A percentile compares a stretch with the other conserved stretches of the same genome.
These are phyloP conservation scores for Paraphoma sp. DNA, from an alignment of 2,329 filamentous ascomycete genomes.

Conservation along the genomic window DNA sequence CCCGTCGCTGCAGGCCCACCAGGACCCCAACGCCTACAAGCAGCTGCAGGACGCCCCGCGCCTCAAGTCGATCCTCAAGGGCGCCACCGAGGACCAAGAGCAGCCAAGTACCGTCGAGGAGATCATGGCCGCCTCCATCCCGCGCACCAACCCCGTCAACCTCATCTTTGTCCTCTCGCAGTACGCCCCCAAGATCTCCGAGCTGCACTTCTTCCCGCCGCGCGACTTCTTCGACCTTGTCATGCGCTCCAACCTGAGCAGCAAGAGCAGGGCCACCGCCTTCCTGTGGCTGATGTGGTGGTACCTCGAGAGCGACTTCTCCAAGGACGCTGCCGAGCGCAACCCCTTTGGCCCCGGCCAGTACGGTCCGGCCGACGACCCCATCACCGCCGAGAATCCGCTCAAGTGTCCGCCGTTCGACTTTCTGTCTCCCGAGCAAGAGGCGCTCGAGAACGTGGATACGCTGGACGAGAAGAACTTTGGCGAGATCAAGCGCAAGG, in stretches of 20 bases:
- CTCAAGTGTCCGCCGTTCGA: constrained; percentile 70
- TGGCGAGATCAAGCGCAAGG: constrained; percentile 75
- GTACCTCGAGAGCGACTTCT: constrained; percentile 96
- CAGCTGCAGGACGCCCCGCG: constrained; percentile 95
- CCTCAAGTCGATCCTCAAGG: constrained; percentile 96
- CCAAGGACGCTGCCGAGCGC: constrained; percentile 81
- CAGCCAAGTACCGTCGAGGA: constrained; percentile 86
- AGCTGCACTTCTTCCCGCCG: constrained; percentile 84
- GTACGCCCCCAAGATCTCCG: constrained; percentile 88
- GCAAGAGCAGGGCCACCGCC: constrained; percentile 80
- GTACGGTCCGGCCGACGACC: constrained; percentile 41
- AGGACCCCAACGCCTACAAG: constrained; percentile 96
- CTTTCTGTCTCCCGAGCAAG: constrained; percentile 69
- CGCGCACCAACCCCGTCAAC: constrained; percentile 96
- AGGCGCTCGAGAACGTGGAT: constrained; percentile 75
- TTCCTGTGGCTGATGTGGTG: constrained; percentile 99
- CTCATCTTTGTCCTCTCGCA: constrained; percentile 94
- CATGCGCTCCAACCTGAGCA: constrained; percentile 86
- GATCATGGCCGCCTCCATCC: constrained; percentile 71
- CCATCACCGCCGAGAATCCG: constrained; percentile 53
- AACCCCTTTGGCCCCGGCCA: constrained; percentile 83
- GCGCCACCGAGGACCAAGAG: constrained; percentile 86
- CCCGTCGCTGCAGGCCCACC: constrained; percentile 90
- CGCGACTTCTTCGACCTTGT: constrained; percentile 96
- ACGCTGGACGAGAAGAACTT: constrained; percentile 72